phyloP scores from a whole-genome alignment of 768 basidiomycete genomes.

The Exidia glandulosa region DNA sequence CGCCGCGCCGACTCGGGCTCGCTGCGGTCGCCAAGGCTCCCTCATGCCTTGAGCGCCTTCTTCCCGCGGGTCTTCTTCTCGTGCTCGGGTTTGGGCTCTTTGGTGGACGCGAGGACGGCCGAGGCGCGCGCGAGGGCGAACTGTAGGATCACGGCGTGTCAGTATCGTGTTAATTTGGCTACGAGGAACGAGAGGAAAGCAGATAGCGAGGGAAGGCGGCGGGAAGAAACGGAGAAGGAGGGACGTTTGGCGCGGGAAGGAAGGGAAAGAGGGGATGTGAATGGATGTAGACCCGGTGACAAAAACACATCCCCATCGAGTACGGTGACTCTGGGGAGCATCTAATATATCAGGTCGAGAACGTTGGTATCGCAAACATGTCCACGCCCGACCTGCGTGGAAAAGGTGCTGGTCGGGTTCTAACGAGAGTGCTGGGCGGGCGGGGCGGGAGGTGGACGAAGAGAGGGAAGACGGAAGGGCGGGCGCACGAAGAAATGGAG shows the following conservation, averaged over 20 bases:
- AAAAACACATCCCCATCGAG: too few species aligned
- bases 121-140: constrained; percentile 68
- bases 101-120: constrained; percentile 57
- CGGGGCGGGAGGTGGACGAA: neutral
- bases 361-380: constrained; percentile 67
- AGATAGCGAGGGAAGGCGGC: too few species aligned
- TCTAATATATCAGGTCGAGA: constrained; percentile 33
- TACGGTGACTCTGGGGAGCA: too few species aligned
- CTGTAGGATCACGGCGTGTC: constrained; percentile 23
- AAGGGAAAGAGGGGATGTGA: too few species aligned
- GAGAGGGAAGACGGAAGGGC: neutral
- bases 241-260: neutral
- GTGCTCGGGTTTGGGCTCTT: constrained; percentile 47
- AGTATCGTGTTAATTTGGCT: too few species aligned
- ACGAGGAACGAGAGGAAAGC: too few species aligned
- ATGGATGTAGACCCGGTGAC: too few species aligned
- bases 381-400: constrained; percentile 86
- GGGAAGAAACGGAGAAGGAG: neutral
- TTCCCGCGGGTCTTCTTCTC: constrained; percentile 65
- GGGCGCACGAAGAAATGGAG: too few species aligned
- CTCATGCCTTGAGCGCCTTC: constrained; percentile 30
- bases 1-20: too few species aligned
- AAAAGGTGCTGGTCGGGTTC: constrained; percentile 54
- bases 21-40: too few species aligned
- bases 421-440: constrained; percentile 62